Evolutionary conservation across 495 filamentous ascomycete genomes (phyloP), one percentile per base, ranked within the genome.

Genomic region (Xylaria venustula): DNA sequence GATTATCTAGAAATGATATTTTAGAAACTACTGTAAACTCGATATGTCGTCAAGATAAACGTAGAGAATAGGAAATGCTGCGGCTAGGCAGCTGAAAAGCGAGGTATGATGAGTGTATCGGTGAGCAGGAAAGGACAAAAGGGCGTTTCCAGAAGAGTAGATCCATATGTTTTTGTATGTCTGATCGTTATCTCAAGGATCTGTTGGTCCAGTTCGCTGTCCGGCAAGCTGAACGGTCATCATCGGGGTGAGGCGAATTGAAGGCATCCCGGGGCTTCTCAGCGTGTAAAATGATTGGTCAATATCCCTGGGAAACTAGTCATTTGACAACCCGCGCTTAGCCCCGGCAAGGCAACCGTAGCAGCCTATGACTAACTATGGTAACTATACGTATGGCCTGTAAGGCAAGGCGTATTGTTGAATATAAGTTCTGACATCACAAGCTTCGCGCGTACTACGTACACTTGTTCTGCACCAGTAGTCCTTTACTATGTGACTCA

Each of bases 221-320:
- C 36, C 15, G 37, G 25, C 5, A 11, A 56, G 53, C 52, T 44
- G 52, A 44, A 4, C 36, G 37, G 37, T 7, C 17, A 20, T 40
- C 8, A 40, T 26, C 15, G 11, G 20, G 50, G 19, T 40, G 34
- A 19, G 19, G 22, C 8, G 19, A 57, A 26, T 17, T 20, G 44
- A 57, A 48, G 44, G 44, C 54, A 36, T 57, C n/a, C 45, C 25
- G 20, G 30, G 30, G 42, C 12, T 19, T 41, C 42, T 34, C 30
- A 41, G 55, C 55, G 55, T 58, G 55, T 58, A 58, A 58, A 22
- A 28, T 58, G 55, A 50, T 58, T 58, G 55, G 55, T 44, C 26
- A 34, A n/a, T 19, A 26, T 20, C 20, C 45, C 34, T n/a, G 20
- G 45, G 30, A 19, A 2, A 8, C 47, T 32, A 58, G 44, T 58